Conservation (phyloP, 2,329 filamentous ascomycete genomes). For the Fusarium hostae region DNA sequence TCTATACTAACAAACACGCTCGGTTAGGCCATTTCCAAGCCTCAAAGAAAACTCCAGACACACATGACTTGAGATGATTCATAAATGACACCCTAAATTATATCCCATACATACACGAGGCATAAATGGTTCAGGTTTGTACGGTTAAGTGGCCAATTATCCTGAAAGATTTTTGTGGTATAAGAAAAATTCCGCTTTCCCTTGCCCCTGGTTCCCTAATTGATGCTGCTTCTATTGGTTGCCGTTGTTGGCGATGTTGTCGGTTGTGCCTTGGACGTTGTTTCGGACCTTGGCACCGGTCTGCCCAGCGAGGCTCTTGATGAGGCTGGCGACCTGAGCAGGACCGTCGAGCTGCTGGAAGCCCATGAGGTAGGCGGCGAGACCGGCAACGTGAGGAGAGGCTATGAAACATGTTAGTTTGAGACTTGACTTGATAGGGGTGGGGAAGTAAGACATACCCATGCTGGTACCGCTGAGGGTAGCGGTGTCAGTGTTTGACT, state of each 20-base stretch:
- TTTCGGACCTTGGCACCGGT: conserved; percentile 57
- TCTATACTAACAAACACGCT: conserved; percentile 28
- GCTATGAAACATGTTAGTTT: conserved; percentile 52
- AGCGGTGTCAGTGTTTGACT: conserved; percentile 57
- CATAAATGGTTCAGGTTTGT: conserved; percentile 36
- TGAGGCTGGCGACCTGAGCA: conserved; percentile 55
- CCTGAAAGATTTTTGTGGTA: conserved; percentile 33
- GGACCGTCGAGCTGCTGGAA: conserved; percentile 60
- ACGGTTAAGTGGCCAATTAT: conserved; percentile 39
- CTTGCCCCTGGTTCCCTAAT: conserved; percentile 12
- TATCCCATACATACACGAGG: conserved; percentile 39
- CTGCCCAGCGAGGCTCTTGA: conserved; percentile 63
- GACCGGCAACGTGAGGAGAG: conserved; percentile 73
- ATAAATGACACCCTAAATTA: conserved; percentile 34
- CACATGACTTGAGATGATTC: conserved; percentile 19
- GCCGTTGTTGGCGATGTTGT: conserved; percentile 68
- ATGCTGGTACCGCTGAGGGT: conserved; percentile 68
- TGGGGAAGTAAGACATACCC: conserved; percentile 51
- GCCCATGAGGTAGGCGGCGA: conserved; percentile 74
- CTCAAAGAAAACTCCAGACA: conserved; percentile 21
- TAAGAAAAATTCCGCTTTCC: conserved; percentile 33
- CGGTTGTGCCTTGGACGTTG: conserved; percentile 59
- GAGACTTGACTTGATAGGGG: background rate
- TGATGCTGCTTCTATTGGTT: conserved; percentile 43
- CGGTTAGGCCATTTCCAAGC: background rate